These are phyloP conservation scores for Monosporascus sp. DNA, from an alignment of 2,329 filamentous ascomycete species.

Conservation along the genomic window DNA sequence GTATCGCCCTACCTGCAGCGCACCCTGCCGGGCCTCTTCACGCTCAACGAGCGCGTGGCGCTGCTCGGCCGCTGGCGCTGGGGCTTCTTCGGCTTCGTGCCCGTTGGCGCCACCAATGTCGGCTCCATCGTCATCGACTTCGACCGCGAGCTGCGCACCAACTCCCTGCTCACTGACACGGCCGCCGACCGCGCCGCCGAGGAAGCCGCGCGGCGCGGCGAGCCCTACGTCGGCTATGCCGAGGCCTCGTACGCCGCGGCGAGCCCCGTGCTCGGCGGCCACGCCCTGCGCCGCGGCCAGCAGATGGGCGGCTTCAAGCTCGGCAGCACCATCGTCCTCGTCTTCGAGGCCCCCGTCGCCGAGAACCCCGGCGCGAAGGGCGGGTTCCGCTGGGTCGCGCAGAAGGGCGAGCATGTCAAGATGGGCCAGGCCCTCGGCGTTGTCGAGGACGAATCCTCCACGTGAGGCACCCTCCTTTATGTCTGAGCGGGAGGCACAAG, in stretches of 20 bases:
- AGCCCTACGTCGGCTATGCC: constrained; percentile 83
- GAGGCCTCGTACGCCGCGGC: constrained; percentile 84
- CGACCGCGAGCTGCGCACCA: constrained; percentile 87
- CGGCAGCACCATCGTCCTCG: constrained; percentile 88
- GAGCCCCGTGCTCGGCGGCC: constrained; percentile 71
- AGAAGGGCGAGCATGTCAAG: constrained; percentile 82
- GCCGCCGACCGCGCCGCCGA: constrained; percentile 82
- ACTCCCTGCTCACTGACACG: constrained; percentile 87
- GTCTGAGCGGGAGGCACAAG: too few relatives aligned
- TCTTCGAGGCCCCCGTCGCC: constrained; percentile 86
- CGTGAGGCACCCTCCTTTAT: too few relatives aligned
- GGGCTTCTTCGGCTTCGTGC: constrained; percentile 95
- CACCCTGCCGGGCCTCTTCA: constrained; percentile 89
- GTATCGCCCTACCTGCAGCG: constrained; percentile 93
- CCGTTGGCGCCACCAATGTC: constrained; percentile 95
- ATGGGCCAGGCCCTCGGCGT: constrained; percentile 82
- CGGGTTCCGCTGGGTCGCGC: constrained; percentile 81
- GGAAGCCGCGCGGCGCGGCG: constrained; percentile 66
- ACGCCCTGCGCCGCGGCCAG: constrained; percentile 79
- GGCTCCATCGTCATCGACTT: constrained; percentile 97
- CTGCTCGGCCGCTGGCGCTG: constrained; percentile 91
- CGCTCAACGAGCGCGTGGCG: constrained; percentile 91
- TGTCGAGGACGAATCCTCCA: constrained; percentile 44
- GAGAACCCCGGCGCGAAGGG: constrained; percentile 52
- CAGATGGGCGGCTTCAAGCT: constrained; percentile 99